Evolutionary conservation across 768 basidiomycete species (phyloP).

Genomic region (Pleurotus platypus): DNA sequence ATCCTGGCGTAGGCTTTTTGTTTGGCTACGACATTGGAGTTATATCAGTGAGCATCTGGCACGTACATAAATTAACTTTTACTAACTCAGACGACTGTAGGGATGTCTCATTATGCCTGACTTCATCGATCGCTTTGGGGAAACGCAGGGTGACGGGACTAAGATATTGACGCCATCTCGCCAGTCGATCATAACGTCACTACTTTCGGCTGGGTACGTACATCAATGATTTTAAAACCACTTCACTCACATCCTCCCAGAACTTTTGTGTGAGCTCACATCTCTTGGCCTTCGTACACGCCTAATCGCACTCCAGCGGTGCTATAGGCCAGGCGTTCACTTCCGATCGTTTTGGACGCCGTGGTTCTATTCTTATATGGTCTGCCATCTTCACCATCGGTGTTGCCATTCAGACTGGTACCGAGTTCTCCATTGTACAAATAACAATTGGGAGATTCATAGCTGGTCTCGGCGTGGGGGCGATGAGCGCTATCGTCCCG

Average conservation of each 20-base stretch:
- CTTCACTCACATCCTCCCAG: slow-evolving; percentile 19
- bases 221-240: background rate
- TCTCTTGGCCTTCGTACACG: background rate
- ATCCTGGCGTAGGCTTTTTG: slow-evolving; percentile 43
- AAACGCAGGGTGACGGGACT: slow-evolving; percentile 40
- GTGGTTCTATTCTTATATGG: slow-evolving; percentile 76
- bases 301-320: slow-evolving; percentile 33
- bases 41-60: slow-evolving; percentile 48
- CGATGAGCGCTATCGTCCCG: slow-evolving; percentile 46
- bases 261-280: slow-evolving; percentile 44
- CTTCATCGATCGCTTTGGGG: slow-evolving; percentile 68
- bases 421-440: slow-evolving; percentile 55
- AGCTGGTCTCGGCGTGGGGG: slow-evolving; percentile 38
- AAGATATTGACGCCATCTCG: slow-evolving; percentile 55
- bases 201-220: slow-evolving; percentile 68
- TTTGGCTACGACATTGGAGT: slow-evolving; percentile 80
- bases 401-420: slow-evolving; percentile 66
- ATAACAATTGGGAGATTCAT: slow-evolving; percentile 72
- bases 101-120: slow-evolving; percentile 81
- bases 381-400: slow-evolving; percentile 69
- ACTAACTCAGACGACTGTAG: background rate
- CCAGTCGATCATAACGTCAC: slow-evolving; percentile 76
- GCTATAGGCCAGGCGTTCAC: slow-evolving; percentile 73
- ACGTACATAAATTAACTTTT: background rate
- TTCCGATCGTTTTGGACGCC: slow-evolving; percentile 67